Base-by-base conservation (phyloP, 2,329 filamentous ascomycete genomes). In the Parafenestella ontariensis region DNA sequence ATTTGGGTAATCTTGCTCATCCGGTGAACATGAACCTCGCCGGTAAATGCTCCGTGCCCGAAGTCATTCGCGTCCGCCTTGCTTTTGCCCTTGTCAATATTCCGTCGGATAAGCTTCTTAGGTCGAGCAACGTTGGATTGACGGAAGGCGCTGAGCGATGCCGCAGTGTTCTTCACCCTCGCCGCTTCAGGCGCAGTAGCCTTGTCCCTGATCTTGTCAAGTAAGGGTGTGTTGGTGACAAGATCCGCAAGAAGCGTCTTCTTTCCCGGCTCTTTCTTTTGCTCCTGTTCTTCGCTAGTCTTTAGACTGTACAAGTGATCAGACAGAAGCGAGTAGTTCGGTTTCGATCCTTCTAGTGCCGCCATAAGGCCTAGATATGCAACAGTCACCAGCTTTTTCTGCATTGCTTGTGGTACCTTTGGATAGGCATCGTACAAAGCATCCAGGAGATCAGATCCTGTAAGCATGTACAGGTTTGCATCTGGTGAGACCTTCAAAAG, bases 361-460 rank as follows among this genome's bases (percentile, higher is more conserved):
- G 90, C 88, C 2, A 87, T 77, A 0, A 97, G 79, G 34, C 89
- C 89, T 3, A 96, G 80, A 68, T 95, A 97, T 11, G 86, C 79
- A 3, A 89, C 89, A 1, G 89, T 86, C 42, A 93, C 82, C 26
- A 96, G 83, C 15, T 84, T 82, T 59, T 85, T 89, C 54, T 87
- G 85, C 39, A 92, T 82, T 17, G 70, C 62, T 20, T 84, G 83
- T 52, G 87, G 85, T 73, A 85, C 87, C 52, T 88, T 82, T 44
- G 79, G 82, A 74, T 88, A 93, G 57, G 87, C 87, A 45, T 79
- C 78, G 33, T 86, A 80, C 11, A 96, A 81, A 0, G 89, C 86
- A 71, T 97, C 94, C 18, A 96, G 76, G 64, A 95, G 94, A 75
- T 97, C 94, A 46, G 90, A 92, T 1, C 94, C 94, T 0, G 89